Evolutionary conservation across 805 yeast species (phyloP), one percentile per base, ranked within the genome.

Genomic region (Cyberlindnera veronae): DNA sequence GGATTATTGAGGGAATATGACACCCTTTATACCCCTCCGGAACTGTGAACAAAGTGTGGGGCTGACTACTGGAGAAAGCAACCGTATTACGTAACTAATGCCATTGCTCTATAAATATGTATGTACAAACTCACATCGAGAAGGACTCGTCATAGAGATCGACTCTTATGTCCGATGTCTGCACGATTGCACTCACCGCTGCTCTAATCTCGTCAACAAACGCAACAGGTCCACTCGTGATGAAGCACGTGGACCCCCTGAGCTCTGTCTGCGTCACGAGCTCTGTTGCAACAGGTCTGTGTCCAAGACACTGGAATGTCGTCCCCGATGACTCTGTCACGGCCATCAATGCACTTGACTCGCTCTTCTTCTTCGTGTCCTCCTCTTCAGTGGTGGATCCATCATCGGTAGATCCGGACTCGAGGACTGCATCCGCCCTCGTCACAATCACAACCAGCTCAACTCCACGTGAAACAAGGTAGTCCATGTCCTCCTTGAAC

Each of bases 151-250:
- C 62, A 20, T 56, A 42, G 15, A 55, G 54, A 27, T 57, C 61
- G 16, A 66, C 58, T 33, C 61, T 53, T 10, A 62, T 55, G 12
- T 36, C 46, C 6, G 57, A 24, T 3, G 48, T 44, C 10, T 44
- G 41, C 12, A 78, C 60, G 38, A 72, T 54, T 24, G 66, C 52
- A 1, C 69, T 64, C 6, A 81, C 74, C 4, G 71, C 57, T 29
- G 62, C 54, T 54, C 90, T 70, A 15, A 79, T 42, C 9, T 65
- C 72, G 52, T 81, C 89, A 45, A 71, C 79, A 67, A 81, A 72
- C 3, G 62, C 29, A 9, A 72, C 67, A 31, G 82, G 85, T 3
- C 89, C 89, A 64, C 88, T 81, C n/a, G 76, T 65, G 13, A 80
- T 61, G 34, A 82, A 54, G 62, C 3, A 74, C 67, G 42, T 71